Base-by-base conservation (phyloP, 2,329 filamentous ascomycete genomes). In the Nannizzia gypsea region DNA sequence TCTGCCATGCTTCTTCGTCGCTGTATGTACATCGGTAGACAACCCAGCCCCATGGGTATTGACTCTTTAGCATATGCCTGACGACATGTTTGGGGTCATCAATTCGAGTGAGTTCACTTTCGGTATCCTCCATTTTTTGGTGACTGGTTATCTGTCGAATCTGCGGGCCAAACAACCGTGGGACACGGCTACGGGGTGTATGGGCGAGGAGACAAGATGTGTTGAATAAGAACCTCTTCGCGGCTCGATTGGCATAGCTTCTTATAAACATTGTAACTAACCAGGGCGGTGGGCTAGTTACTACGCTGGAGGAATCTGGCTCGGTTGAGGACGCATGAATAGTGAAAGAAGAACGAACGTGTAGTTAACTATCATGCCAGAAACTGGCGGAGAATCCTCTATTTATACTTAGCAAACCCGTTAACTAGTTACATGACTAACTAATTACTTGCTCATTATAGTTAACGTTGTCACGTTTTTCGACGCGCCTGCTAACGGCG, bases 1-100 rank as follows among this genome's bases (percentile, higher is more conserved):
- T 34, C 17, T 64, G 60, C 63, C 63, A 64, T 42, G 60, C 56
- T 20, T 59, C 48, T 17, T 64, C 61, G 59, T 63, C 56, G 34
- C 31, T 34, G 36, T 63, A 65, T 5, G 59, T 57, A 38, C 59
- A 62, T 34, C 63, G 63, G 44, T 63, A 65, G 13, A 65, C 55
- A 28, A 61, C 59, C 48, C 63, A 65, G 8, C 61, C 63, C 63
- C 61, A 65, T 13, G 54, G 54, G 31, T 34, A 56, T 9, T 42
- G 31, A 20, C 42, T 13, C 24, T 54, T 28, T 28, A 54, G 42
- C 8, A 8, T 24, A 20, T 6, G 2, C 42, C 17, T 46, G n/a
- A 22, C 6, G 9, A 20, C 11, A 34, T 1, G 3, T 2, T 13
- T 15, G 20, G 42, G 42, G 17, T 46, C 42, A 9, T 46, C 42